Conservation (phyloP, 1,284 basidiomycete genomes). For the Pascua sp. region DNA sequence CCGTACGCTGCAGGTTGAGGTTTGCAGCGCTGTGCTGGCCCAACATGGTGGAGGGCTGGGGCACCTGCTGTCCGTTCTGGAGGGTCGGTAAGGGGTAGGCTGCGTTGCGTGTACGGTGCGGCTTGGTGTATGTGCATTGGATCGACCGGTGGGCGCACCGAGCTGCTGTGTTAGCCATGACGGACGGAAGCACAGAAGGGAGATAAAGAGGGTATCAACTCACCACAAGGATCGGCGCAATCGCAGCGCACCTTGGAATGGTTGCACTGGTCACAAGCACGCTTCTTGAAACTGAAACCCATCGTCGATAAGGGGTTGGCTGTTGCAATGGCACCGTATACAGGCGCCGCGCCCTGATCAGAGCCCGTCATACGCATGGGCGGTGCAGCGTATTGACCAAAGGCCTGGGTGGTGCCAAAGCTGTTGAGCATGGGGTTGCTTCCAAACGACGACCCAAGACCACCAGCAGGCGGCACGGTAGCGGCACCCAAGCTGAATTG, state of each 20-base stretch:
- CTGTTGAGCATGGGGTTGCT: too few relatives aligned
- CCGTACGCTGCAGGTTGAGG: too few relatives aligned
- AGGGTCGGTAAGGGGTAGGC: constrained; percentile 19
- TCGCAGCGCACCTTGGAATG: constrained; percentile 74
- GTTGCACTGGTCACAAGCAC: constrained; percentile 75
- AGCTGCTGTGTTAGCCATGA: constrained; percentile 52
- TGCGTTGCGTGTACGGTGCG: constrained; percentile 41
- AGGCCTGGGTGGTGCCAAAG: too few relatives aligned
- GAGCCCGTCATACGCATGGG: constrained; percentile 26
- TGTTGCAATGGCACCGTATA: constrained; percentile 46
- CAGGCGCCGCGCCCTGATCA: constrained; percentile 20
- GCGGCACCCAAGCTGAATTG: too few relatives aligned
- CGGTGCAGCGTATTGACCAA: constrained; percentile 11
- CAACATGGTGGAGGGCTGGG: too few relatives aligned
- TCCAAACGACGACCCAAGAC: too few relatives aligned
- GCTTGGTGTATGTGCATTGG: constrained; percentile 78
- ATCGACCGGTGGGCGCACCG: constrained; percentile 72
- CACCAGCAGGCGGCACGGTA: too few relatives aligned
- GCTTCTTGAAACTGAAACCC: constrained; percentile 34
- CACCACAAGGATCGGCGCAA: constrained; percentile 71
- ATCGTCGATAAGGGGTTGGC: not conserved
- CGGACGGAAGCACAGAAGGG: not conserved
- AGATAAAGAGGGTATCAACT: constrained; percentile 19
- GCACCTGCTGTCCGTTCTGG: not conserved
- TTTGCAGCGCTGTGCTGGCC: too few relatives aligned